phyloP scores from a whole-genome alignment of 305 asterid species.

The Fraxinus xanthoxyloides region DNA sequence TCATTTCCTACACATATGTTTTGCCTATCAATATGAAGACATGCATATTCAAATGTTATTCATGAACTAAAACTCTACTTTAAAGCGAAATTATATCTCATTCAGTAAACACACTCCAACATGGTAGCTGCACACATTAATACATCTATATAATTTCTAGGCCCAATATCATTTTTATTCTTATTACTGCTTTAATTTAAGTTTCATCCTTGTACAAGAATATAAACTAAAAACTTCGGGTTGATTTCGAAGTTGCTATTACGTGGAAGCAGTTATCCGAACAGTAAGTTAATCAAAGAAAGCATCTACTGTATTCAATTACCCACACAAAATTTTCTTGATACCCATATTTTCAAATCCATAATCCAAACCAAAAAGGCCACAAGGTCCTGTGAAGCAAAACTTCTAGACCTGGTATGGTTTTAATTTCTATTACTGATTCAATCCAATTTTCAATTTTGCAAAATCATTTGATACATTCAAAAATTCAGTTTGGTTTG shows the following conservation, averaged over 20 bases:
- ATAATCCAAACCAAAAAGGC: background rate
- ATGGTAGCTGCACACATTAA: background rate
- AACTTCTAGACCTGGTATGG: background rate
- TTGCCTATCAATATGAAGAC: background rate
- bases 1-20: background rate
- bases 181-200: background rate
- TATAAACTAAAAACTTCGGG: background rate
- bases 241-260: constrained; percentile 12
- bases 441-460: background rate
- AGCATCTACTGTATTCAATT: background rate
- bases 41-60: background rate
- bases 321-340: background rate
- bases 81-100: background rate
- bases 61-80: background rate
- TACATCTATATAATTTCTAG: background rate
- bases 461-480: background rate
- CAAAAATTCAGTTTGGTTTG: background rate
- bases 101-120: background rate
- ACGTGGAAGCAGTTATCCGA: constrained; percentile 6
- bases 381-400: background rate
- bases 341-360: background rate
- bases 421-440: background rate
- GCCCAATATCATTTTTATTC: background rate
- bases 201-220: background rate
- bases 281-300: background rate